Evolutionary conservation across 2,329 filamentous ascomycete genomes (phyloP).

Genomic region (Ceratocystis papillata): DNA sequence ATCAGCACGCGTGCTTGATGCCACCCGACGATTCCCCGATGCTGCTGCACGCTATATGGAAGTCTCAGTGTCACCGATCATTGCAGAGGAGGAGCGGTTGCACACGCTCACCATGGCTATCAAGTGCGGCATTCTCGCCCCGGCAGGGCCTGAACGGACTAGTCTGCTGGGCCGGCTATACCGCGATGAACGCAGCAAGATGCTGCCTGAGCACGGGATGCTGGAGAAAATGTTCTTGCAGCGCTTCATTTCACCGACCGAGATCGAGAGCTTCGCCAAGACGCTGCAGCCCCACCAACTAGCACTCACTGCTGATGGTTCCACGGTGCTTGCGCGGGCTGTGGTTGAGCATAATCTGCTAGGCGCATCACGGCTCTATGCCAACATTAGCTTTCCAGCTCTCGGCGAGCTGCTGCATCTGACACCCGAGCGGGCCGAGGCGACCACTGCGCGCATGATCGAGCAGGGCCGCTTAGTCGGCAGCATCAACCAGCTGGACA

Average conservation of each 20-base stretch:
- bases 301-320: constrained; percentile 78
- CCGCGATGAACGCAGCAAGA: constrained; percentile 75
- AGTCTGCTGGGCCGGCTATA: constrained; percentile 73
- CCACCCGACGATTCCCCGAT: constrained; percentile 77
- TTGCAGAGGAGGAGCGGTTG: constrained; percentile 79
- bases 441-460: constrained; percentile 88
- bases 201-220: constrained; percentile 71
- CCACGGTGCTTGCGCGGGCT: constrained; percentile 83
- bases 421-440: constrained; percentile 70
- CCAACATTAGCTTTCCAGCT: constrained; percentile 64
- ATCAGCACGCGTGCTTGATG: constrained; percentile 86
- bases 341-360: constrained; percentile 94
- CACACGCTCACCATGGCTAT: constrained; percentile 78
- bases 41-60: constrained; percentile 81
- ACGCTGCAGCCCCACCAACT: constrained; percentile 79
- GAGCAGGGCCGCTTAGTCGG: constrained; percentile 83
- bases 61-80: constrained; percentile 63
- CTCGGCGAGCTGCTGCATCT: constrained; percentile 70
- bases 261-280: constrained; percentile 76
- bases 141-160: constrained; percentile 75
- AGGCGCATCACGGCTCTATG: constrained; percentile 67
- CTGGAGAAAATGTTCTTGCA: constrained; percentile 97
- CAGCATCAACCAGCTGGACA: constrained; percentile 86
- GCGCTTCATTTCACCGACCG: constrained; percentile 65
- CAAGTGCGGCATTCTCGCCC: constrained; percentile 83